phyloP scores from a whole-genome alignment of 2,329 filamentous ascomycete genomes.

The Dothistroma septosporum region DNA sequence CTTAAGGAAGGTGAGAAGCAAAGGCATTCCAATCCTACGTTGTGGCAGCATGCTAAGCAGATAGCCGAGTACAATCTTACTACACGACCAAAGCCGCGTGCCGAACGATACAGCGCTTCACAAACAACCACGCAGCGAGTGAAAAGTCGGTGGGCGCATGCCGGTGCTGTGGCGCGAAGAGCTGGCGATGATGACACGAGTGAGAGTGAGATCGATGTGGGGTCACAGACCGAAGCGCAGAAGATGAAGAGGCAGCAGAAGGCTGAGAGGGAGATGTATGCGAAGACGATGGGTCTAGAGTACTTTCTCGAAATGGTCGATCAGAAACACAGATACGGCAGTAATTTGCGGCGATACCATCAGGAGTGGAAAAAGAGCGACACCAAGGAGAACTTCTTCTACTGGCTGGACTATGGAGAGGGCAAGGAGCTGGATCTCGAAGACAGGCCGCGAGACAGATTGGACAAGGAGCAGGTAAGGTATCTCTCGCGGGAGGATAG shows the following conservation, averaged over 20 bases:
- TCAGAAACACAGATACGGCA: conserved; percentile 80
- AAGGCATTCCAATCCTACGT: not conserved
- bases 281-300: conserved; percentile 77
- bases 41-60: conserved; percentile 23
- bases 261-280: conserved; percentile 58
- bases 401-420: conserved; percentile 82
- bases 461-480: conserved; percentile 75
- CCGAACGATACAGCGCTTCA: conserved; percentile 31
- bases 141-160: conserved; percentile 70
- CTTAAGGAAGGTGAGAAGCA: conserved; percentile 33
- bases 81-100: conserved; percentile 44
- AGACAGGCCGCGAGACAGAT: conserved; percentile 65
- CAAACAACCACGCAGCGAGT: conserved; percentile 31
- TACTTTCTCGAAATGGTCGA: conserved; percentile 75
- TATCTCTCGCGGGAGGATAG: conserved; percentile 82
- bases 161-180: conserved; percentile 63
- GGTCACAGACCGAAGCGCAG: conserved; percentile 34
- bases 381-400: conserved; percentile 86
- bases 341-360: conserved; percentile 77
- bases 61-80: conserved; percentile 52
- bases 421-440: conserved; percentile 67
- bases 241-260: conserved; percentile 41
- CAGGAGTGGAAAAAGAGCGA: conserved; percentile 73
- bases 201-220: conserved; percentile 37
- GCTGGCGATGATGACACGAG: conserved; percentile 65